Conservation (phyloP, 345 rosid species). For the Salix brachista region DNA sequence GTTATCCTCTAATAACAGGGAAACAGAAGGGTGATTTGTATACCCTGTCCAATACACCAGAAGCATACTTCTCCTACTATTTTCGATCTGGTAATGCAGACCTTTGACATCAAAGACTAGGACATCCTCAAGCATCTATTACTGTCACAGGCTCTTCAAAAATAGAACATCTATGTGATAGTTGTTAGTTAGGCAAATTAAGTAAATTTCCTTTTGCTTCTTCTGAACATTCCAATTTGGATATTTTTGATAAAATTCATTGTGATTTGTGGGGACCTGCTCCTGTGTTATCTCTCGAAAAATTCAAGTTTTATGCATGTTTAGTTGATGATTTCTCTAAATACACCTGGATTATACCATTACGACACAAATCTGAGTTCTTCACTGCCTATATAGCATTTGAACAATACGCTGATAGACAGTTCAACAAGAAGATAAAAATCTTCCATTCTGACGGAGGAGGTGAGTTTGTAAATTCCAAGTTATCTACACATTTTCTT, state of each 20-base stretch:
- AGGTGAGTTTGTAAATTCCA: neutral
- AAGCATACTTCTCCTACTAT: too few relatives aligned
- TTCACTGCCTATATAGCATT: neutral
- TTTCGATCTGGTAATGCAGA: too few relatives aligned
- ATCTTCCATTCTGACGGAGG: neutral
- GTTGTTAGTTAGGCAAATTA: neutral
- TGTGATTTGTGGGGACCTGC: neutral
- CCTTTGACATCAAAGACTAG: too few relatives aligned
- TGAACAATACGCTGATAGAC: neutral
- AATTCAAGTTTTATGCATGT: neutral
- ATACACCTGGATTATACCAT: neutral
- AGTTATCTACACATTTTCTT: neutral
- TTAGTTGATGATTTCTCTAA: neutral
- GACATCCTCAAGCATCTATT: too few relatives aligned
- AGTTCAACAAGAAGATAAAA: neutral
- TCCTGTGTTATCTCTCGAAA: neutral
- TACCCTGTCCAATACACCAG: too few relatives aligned
- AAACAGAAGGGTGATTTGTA: too few relatives aligned
- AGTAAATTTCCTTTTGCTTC: neutral
- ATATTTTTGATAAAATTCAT: neutral
- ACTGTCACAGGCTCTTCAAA: too few relatives aligned
- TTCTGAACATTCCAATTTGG: neutral
- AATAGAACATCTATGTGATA: neutral
- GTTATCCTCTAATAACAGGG: too few relatives aligned
- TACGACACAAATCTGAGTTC: neutral